These are phyloP conservation scores for Tetraselmis chui DNA, from an alignment of 139 green algal species.

Conservation along the genomic window DNA sequence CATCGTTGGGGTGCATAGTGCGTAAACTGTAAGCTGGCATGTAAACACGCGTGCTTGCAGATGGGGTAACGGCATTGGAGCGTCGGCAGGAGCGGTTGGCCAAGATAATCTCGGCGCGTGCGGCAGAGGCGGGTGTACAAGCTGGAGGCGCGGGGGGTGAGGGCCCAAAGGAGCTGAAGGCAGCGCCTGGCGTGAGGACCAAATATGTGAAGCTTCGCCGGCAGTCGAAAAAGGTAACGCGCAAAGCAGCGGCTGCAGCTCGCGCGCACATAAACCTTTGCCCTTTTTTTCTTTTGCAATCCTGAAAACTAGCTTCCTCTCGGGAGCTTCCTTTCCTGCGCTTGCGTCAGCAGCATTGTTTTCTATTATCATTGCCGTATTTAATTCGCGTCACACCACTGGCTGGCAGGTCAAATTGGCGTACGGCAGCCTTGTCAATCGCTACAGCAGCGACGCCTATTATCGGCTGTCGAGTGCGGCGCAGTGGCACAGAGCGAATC, in stretches of 20 bases:
- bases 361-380: too few relatives aligned
- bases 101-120: background rate
- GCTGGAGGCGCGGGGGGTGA: background rate
- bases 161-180: background rate
- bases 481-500: background rate
- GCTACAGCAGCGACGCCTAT: background rate
- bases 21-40: too few relatives aligned
- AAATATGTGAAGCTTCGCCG: background rate
- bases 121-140: background rate
- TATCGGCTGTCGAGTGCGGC: background rate
- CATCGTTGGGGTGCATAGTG: too few relatives aligned
- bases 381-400: too few relatives aligned
- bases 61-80: background rate
- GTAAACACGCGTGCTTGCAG: too few relatives aligned
- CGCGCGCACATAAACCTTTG: too few relatives aligned
- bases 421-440: background rate
- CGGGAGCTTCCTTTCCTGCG: too few relatives aligned
- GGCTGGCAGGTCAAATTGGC: background rate
- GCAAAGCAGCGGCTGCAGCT: too few relatives aligned
- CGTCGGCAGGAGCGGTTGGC: background rate
- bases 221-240: background rate
- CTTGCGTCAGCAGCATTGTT: too few relatives aligned
- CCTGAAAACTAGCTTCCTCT: too few relatives aligned
- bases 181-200: background rate
- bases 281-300: too few relatives aligned